Conservation (phyloP, 768 basidiomycete species). For the Infundibulicybe gibba region DNA sequence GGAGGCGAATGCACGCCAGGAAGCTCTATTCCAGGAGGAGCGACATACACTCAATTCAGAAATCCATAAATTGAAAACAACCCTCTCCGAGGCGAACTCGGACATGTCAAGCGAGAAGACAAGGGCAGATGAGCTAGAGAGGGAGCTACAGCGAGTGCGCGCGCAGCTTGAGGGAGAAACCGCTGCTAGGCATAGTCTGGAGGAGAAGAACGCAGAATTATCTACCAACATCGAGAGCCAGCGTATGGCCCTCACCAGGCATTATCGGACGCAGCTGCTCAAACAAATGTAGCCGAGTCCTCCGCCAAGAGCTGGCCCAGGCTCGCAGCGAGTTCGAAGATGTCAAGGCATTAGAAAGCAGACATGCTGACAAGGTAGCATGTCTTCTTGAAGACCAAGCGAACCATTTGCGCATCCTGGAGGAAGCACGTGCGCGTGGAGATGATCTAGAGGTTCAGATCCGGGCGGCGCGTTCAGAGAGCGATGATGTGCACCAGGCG, state of each 20-base stretch:
- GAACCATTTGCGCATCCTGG: slow-evolving; percentile 63
- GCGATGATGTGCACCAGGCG: slow-evolving; percentile 65
- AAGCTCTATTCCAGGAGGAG: slow-evolving; percentile 56
- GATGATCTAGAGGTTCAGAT: slow-evolving; percentile 79
- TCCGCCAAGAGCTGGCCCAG: slow-evolving; percentile 62
- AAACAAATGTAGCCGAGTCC: slow-evolving; percentile 54
- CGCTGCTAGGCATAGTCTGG: slow-evolving; percentile 57
- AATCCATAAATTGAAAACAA: slow-evolving; percentile 46
- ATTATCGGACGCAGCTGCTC: slow-evolving; percentile 66
- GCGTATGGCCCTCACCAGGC: slow-evolving; percentile 52
- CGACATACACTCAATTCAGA: slow-evolving; percentile 52
- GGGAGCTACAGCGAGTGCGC: slow-evolving; percentile 59
- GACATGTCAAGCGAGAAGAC: slow-evolving; percentile 41
- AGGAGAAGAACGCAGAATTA: slow-evolving; percentile 60
- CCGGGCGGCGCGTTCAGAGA: slow-evolving; percentile 63
- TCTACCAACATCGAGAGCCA: slow-evolving; percentile 52
- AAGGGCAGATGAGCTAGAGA: slow-evolving; percentile 54
- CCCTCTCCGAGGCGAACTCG: slow-evolving; percentile 36
- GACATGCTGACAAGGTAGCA: slow-evolving; percentile 60
- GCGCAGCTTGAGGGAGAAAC: slow-evolving; percentile 63
- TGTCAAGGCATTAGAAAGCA: slow-evolving; percentile 61
- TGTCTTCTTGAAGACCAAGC: slow-evolving; percentile 74
- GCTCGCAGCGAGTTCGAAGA: slow-evolving; percentile 63
- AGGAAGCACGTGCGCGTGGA: slow-evolving; percentile 70
- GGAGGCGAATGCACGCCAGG: slow-evolving; percentile 54